These are phyloP conservation scores for Russula compacta DNA, from an alignment of 768 basidiomycete genomes.

Conservation along the genomic window DNA sequence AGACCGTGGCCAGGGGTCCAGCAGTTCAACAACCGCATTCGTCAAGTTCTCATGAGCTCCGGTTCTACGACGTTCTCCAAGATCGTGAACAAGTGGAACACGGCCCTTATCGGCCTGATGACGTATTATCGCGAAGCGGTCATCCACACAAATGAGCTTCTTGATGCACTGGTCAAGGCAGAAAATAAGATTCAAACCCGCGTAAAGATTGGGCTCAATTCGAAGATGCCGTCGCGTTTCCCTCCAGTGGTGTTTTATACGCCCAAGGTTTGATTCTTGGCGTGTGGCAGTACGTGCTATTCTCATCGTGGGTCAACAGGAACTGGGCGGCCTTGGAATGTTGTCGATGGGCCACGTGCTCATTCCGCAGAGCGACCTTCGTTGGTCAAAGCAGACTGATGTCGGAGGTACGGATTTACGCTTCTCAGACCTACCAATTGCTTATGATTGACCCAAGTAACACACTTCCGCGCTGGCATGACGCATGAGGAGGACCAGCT, in stretches of 20 bases:
- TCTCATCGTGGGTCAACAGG: constrained; percentile 33
- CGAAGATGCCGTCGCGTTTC: constrained; percentile 99
- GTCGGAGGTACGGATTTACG: constrained; percentile 52
- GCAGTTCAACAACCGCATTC: constrained; percentile 95
- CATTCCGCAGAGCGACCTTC: constrained; percentile 93
- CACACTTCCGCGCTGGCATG: constrained; percentile 99
- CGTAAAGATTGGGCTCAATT: constrained; percentile 98
- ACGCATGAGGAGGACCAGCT: constrained; percentile 90
- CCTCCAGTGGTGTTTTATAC: constrained; percentile 95
- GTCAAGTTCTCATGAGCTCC: constrained; percentile 96
- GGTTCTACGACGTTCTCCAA: constrained; percentile 98
- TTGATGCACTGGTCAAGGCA: constrained; percentile 94
- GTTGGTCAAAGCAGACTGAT: constrained; percentile 98
- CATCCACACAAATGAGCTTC: constrained; percentile 92
- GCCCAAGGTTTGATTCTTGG: constrained; percentile 52
- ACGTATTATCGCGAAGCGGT: constrained; percentile 98
- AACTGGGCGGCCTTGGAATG: constrained; percentile 97
- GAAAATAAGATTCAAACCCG: constrained; percentile 99
- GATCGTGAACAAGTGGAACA: constrained; percentile 98
- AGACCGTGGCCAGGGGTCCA: constrained; percentile 54
- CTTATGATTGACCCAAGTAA: constrained; percentile 46
- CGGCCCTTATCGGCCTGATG: constrained; percentile 90
- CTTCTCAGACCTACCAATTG: not conserved
- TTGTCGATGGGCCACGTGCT: constrained; percentile 98
- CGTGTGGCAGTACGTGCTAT: not conserved